A percentile compares a stretch with the other conserved stretches of the same genome.
These are phyloP conservation scores for Xylaria sp. DNA, from an alignment of 2,329 filamentous ascomycete genomes.

Conservation along the genomic window DNA sequence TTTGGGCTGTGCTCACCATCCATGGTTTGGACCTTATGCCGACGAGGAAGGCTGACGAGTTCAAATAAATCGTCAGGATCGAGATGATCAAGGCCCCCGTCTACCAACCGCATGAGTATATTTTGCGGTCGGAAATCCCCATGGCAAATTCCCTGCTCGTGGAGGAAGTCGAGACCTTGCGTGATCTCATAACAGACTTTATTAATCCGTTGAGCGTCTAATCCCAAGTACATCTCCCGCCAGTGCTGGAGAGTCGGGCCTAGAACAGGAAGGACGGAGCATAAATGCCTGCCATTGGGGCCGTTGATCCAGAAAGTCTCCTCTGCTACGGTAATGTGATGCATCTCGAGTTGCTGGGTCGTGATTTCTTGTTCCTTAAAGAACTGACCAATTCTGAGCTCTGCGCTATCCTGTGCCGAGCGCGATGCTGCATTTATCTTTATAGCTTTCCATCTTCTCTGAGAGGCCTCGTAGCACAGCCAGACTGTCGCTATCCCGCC, in stretches of 20 bases:
- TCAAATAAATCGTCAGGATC: constrained; percentile 6
- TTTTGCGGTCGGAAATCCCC: constrained; percentile 35
- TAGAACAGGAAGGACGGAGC: constrained; percentile 32
- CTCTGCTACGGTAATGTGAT: constrained; percentile 26
- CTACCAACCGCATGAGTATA: constrained; percentile 27
- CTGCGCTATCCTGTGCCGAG: constrained; percentile 24
- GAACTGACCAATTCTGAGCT: constrained; percentile 8
- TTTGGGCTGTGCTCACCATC: background rate
- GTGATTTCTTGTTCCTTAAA: background rate
- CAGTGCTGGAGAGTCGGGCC: constrained; percentile 26
- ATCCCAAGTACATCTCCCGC: constrained; percentile 14
- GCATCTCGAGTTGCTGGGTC: constrained; percentile 5
- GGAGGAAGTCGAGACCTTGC: constrained; percentile 26
- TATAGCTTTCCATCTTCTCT: constrained; percentile 35
- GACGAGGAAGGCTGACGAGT: background rate
- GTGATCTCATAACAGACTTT: constrained; percentile 31
- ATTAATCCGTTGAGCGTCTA: constrained; percentile 2
- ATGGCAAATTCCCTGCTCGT: constrained; percentile 30
- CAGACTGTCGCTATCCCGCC: constrained; percentile 37
- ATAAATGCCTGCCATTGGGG: constrained; percentile 38
- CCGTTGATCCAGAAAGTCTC: constrained; percentile 33
- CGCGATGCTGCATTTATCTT: constrained; percentile 29
- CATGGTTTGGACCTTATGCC: background rate
- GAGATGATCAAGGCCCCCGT: constrained; percentile 25
- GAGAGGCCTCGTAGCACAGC: constrained; percentile 35